A percentile compares a stretch with the other conserved stretches of the same genome.
Evolutionary conservation across 2,329 filamentous ascomycete genomes (phyloP).

Genomic region (Clathrospora elynae): DNA sequence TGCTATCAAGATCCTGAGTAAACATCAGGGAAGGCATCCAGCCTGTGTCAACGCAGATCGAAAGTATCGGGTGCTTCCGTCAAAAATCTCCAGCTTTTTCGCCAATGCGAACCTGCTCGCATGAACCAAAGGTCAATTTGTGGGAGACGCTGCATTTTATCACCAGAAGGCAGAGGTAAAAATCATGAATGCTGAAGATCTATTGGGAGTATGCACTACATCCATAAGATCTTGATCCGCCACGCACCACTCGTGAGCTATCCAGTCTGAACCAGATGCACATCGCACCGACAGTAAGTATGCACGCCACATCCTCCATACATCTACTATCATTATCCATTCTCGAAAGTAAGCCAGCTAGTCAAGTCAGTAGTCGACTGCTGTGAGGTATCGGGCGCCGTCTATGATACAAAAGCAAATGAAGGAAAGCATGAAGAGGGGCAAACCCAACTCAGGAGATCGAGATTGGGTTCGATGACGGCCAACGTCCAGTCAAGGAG

Average conservation of each 20-base stretch:
- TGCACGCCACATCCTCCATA: slow-evolving; percentile 26
- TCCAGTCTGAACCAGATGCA: slow-evolving; percentile 25
- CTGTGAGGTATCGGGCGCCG: slow-evolving; percentile 39
- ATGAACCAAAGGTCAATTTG: not conserved
- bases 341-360: no score
- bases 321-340: slow-evolving; percentile 27
- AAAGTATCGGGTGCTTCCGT: not conserved
- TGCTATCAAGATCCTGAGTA: no score
- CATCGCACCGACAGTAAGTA: slow-evolving; percentile 13
- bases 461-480: slow-evolving; percentile 14
- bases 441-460: slow-evolving; percentile 20
- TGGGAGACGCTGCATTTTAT: not conserved
- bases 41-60: not conserved
- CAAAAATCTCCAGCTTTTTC: no score
- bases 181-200: slow-evolving; percentile 12
- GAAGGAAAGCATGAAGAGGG: slow-evolving; percentile 28
- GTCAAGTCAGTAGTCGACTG: slow-evolving; percentile 27
- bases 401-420: slow-evolving; percentile 44
- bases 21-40: no score
- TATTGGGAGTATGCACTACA: slow-evolving; percentile 26
- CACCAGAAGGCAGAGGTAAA: not conserved
- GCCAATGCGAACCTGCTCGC: no score
- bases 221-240: slow-evolving; percentile 21
- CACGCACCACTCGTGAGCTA: slow-evolving; percentile 13
- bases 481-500: slow-evolving; percentile 41